Evolutionary conservation across 208 protist genomes (phyloP), one percentile per base, ranked within the genome.

Genomic region (Acanthamoeba healyi): DNA sequence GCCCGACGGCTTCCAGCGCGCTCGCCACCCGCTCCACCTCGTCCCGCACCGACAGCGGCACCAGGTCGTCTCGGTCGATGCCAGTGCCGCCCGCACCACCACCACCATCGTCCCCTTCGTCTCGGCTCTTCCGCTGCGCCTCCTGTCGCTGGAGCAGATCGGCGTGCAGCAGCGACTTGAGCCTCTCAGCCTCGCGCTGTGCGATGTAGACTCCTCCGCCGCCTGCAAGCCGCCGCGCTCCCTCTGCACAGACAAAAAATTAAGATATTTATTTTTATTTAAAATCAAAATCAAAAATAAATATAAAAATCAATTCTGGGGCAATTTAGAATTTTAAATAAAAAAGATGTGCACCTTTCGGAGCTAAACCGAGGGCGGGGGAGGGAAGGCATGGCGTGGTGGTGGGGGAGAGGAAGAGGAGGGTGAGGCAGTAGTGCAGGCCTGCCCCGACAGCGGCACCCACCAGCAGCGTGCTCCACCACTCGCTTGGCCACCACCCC

Each of bases 21-120:
- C 32, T 9, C 19, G 51, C 29, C 32, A 92, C 58, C 29, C 87
- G 87, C 22, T 92, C 58, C 14, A 92, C 87, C 87, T 92, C 87
- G 40, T 26, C 24, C n/a, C 32, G 34, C 34, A 92, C 87, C 14
- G 63, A 54, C 7, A 40, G 34, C 7, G 87, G 87, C 56, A 92
- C 56, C n/a, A 67, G 61, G 61, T 67, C 61, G 26, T 6, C n/a
- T 29, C 61, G 12, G 26, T 9, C 54, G 15, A 15, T 22, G 24
- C 22, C 54, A 58, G 15, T 22, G 1, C 26, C 58, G 14, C 58
- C 12, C 12, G 2, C 6, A 12, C 58, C 58, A 65, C 26, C 26
- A 12, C 6, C 58, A 19, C 7, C 58, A 14, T 7, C 58, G n/a
- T 9, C n/a, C 0, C 12, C n/a, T 1, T 10, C n/a, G 61, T 19